A percentile compares a stretch with the other conserved stretches of the same genome.
Evolutionary conservation across 768 basidiomycete species (phyloP).

Genomic region (Boletus vinaceobasis): DNA sequence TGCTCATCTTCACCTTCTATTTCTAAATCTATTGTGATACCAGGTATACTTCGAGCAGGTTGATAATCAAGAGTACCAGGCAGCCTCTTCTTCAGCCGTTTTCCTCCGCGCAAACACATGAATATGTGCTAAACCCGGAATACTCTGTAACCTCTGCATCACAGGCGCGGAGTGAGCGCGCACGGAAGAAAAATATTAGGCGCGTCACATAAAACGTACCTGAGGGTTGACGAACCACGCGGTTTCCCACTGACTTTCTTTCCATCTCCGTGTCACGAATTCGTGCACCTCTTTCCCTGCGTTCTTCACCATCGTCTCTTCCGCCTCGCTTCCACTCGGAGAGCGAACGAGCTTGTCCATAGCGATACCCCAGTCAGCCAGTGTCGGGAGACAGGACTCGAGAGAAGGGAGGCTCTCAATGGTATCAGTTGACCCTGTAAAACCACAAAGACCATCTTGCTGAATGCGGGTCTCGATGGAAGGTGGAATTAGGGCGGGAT

Average conservation of each 20-base stretch:
- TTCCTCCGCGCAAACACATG: conserved; percentile 79
- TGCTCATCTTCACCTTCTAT: conserved; percentile 6
- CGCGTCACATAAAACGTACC: conserved; percentile 40
- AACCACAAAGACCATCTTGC: conserved; percentile 80
- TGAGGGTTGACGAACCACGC: conserved; percentile 92
- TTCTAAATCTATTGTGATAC: neutral
- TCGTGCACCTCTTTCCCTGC: conserved; percentile 58
- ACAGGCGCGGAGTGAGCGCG: neutral
- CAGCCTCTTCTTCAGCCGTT: conserved; percentile 17
- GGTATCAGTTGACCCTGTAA: conserved; percentile 58
- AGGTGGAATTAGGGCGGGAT: conserved; percentile 50
- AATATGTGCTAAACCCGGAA: conserved; percentile 78
- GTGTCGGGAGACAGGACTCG: conserved; percentile 53
- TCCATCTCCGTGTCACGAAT: conserved; percentile 68
- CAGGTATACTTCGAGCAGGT: neutral
- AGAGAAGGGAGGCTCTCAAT: conserved; percentile 61
- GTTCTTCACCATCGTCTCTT: conserved; percentile 46
- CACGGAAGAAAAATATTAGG: neutral
- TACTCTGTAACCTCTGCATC: conserved; percentile 72
- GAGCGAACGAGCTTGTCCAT: conserved; percentile 57
- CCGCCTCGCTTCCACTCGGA: conserved; percentile 46
- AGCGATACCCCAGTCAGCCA: conserved; percentile 71
- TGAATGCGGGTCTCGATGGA: conserved; percentile 55
- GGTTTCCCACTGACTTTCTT: conserved; percentile 77
- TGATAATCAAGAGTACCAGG: conserved; percentile 13